A percentile compares a stretch with the other conserved stretches of the same genome.
phyloP scores from a whole-genome alignment of 202 grass and related monocot genomes.

The Schoenoplectus tabernaemontani region DNA sequence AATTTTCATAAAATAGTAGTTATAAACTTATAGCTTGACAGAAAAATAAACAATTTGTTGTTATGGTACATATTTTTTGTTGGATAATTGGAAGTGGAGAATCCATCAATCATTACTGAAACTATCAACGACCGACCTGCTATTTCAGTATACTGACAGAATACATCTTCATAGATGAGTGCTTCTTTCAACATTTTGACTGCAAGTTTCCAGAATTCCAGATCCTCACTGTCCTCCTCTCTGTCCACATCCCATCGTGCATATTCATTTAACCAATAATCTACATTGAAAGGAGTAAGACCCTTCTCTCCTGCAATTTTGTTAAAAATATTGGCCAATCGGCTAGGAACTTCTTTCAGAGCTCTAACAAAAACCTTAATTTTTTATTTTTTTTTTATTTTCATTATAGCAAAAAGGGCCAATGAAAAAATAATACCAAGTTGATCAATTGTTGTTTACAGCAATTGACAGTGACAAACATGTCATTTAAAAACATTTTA shows the following conservation, averaged over 20 bases:
- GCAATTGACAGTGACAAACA: background rate
- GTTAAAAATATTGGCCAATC: background rate
- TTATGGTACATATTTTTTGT: background rate
- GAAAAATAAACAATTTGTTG: too few species aligned
- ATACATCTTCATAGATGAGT: background rate
- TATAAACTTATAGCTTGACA: too few species aligned
- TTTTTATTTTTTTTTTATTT: background rate
- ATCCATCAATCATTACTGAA: background rate
- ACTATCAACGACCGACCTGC: background rate
- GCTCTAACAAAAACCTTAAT: background rate
- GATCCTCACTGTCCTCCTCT: background rate
- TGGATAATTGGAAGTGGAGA: background rate
- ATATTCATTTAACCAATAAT: background rate
- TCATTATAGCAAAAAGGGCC: accelerated
- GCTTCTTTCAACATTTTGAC: background rate
- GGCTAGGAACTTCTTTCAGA: background rate
- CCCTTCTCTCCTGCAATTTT: background rate
- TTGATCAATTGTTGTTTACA: background rate
- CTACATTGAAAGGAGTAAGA: background rate
- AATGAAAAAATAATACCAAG: background rate
- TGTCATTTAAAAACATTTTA: too few species aligned
- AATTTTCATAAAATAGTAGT: too few species aligned
- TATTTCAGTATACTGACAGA: background rate
- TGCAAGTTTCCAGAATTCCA: background rate
- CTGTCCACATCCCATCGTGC: background rate